Base-by-base conservation (phyloP, 2,329 filamentous ascomycete genomes). In the Neofusicoccum ribis region DNA sequence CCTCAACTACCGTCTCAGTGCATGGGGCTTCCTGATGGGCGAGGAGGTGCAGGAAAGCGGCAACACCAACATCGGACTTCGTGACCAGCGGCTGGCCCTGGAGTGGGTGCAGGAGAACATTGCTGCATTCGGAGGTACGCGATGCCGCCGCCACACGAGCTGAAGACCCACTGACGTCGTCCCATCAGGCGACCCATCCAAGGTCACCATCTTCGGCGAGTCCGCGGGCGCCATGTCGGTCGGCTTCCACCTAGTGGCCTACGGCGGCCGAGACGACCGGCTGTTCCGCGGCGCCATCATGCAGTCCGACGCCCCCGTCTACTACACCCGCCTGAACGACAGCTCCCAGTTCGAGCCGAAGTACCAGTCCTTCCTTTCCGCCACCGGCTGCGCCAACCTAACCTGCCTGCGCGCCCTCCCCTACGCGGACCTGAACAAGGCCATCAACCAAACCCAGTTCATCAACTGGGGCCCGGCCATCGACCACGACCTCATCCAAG, bases 21-120 rank as follows among this genome's bases (percentile, higher is more conserved):
- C 86, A 4, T 83, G 92, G 71, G 91, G 91, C 0, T 92, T 94
- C 75, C 75, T 91, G 31, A 83, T 86, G 8, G 87, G 83, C 15
- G 74, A 75, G 8, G 69, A 84, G 46, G 82, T 84, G 34, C 79
- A 81, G 14, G 82, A 82, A 34, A 83, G 83, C 59, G 88, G 86
- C 0, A 68, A 85, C 52, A 76, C 88, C 65, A 80, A 79, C 64
- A 63, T 79, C 17, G 78, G 76, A n/a, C 70, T 79, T 2, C 69
- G 73, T 12, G 77, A 81, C 64, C 75, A 82, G 67, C 78, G 82
- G 46, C 68, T 81, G 65, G 80, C 76, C 0, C 69, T 83, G 37
- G 79, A 80, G 9, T 83, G 80, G 80, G 72, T 83, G 1, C 74
- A 73, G 4, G 77, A 79, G 64, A 79, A 79, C 51, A 81, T 82